Conservation (phyloP, 345 rosid species). For the Reutealis trisperma region DNA sequence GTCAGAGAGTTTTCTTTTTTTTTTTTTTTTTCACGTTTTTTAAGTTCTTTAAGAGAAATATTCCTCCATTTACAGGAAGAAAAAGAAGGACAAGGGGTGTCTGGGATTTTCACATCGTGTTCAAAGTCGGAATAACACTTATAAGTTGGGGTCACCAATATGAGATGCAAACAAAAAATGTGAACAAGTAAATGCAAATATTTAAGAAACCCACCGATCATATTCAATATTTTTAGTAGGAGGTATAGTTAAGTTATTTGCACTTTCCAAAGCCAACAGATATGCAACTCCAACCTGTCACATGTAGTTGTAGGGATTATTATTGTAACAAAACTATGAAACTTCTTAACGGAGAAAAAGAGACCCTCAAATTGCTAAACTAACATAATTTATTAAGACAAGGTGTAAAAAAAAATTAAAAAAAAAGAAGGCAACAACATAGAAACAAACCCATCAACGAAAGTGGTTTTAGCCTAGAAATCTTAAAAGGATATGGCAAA, state of each 20-base stretch:
- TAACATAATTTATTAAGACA: background rate
- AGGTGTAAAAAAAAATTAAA: background rate
- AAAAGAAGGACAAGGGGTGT: background rate
- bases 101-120: background rate
- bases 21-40: background rate
- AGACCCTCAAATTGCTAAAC: background rate
- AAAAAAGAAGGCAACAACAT: background rate
- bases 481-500: background rate
- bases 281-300: constrained; percentile 87
- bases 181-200: background rate
- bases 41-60: background rate
- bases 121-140: background rate
- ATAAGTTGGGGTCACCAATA: background rate
- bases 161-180: background rate
- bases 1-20: background rate
- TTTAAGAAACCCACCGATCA: constrained; percentile 54
- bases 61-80: background rate
- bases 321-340: background rate
- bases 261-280: constrained; percentile 84
- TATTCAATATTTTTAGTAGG: constrained; percentile 86
- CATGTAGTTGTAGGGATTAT: background rate
- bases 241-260: constrained; percentile 61
- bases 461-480: background rate
- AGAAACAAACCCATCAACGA: background rate
- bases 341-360: background rate